Evolutionary conservation across 129 eudicot genomes (phyloP).

Genomic region (Pulicaria dysenterica): DNA sequence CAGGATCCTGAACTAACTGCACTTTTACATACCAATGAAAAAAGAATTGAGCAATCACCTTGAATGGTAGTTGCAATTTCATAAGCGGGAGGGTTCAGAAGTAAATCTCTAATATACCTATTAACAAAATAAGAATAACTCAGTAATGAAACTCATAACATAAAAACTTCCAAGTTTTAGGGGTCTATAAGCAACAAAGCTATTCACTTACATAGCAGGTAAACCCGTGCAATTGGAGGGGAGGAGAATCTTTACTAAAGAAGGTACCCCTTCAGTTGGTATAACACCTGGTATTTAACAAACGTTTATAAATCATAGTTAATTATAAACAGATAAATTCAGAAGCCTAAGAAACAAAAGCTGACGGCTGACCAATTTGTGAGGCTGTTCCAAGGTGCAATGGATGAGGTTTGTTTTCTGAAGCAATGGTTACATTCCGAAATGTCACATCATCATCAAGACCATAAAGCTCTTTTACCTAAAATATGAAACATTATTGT

Average conservation of each 20-base stretch:
- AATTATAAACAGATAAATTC: slow-evolving; percentile 1
- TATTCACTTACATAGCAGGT: slow-evolving; percentile 71
- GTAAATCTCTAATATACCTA: slow-evolving; percentile 94
- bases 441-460: slow-evolving; percentile 75
- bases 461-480: slow-evolving; percentile 97
- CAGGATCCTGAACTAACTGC: slow-evolving; percentile 12
- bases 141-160: background rate
- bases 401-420: slow-evolving; percentile 85
- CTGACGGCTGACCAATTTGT: slow-evolving; percentile 87
- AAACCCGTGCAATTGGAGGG: slow-evolving; percentile 83
- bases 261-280: slow-evolving; percentile 97
- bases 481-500: slow-evolving; percentile 25
- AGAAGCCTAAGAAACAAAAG: slow-evolving; percentile 20
- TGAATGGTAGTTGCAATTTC: slow-evolving; percentile 77
- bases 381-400: slow-evolving; percentile 94
- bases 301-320: slow-evolving; percentile 9
- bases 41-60: slow-evolving; percentile 48
- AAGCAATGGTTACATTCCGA: slow-evolving; percentile 74
- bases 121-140: slow-evolving; percentile 7
- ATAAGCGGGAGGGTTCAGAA: slow-evolving; percentile 95
- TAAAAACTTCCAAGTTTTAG: background rate
- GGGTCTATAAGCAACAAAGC: slow-evolving; percentile 11
- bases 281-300: slow-evolving; percentile 61
- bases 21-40: slow-evolving; percentile 20
- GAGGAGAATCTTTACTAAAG: slow-evolving; percentile 72